Base-by-base conservation (phyloP, 1,139 yeast genomes). In the Meyerozyma guilliermondii region DNA sequence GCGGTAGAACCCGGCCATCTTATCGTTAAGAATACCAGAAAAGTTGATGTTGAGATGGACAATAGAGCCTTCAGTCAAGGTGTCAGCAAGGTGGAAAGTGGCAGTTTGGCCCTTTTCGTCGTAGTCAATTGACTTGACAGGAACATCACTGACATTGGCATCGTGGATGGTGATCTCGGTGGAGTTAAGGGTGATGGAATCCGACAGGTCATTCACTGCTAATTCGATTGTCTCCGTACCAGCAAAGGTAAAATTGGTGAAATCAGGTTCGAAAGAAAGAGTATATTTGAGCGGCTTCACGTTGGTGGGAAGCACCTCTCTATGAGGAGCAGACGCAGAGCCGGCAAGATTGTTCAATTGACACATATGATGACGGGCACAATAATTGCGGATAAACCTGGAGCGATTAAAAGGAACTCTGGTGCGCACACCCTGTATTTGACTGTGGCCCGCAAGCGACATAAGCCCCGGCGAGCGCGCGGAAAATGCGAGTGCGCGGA, bases 1-100 rank as follows among this genome's bases (percentile, higher is more conserved):
- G 53, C 87, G 74, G 68, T 88, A 88, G 66, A 88, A 87, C 7
- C 95, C 96, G 33, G 88, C 87, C 95, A 87, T 86, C 56, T 81
- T 79, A 41, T 72, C 72, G 59, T 80, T 80, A 49, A 81, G 68
- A 17, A 60, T 57, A 35, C 81, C 87, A 39, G 79, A 73, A 62
- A 83, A 88, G 41, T 70, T 69, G 50, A 87, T 65, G 46, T 69
- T 65, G 51, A 88, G 67, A 23, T 53, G 47, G 36, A 71, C 72
- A 24, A 59, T 58, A 39, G 76, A 47, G 26, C 80, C 84, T 29
- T 62, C 58, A 2, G 60, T 54, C 45, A 86, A 66, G 20, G 69
- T 60, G 37, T 78, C 75, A 13, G 65, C 62, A 50, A 87, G 78
- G 44, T 67, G 66, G 64, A 89, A 81, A 40, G 81, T 76, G 41